Percentiles rank a stretch among this genome's conserved stretches.
phyloP scores from a whole-genome alignment of 2,329 filamentous ascomycete genomes.

The Aureobasidium sp. region DNA sequence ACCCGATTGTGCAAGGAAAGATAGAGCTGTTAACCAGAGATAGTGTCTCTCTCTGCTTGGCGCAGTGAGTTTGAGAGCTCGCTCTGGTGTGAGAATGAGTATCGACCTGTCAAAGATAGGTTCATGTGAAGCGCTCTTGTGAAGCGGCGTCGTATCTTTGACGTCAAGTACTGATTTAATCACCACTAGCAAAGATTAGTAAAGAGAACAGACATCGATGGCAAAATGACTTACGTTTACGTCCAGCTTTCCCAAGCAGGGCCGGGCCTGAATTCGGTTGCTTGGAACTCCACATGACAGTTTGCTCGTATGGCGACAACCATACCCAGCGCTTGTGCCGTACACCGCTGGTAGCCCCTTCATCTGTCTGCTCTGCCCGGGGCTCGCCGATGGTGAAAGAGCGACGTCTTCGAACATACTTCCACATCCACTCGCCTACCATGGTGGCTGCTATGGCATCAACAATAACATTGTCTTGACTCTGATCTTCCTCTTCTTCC shows the following conservation, averaged over 20 bases:
- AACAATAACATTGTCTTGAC: constrained; percentile 58
- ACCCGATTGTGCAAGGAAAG: constrained; percentile 85
- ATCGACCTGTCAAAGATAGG: constrained; percentile 80
- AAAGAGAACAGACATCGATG: neutral
- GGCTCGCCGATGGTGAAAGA: constrained; percentile 72
- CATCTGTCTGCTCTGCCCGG: constrained; percentile 35
- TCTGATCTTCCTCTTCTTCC: constrained; percentile 9
- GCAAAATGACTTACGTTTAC: constrained; percentile 65
- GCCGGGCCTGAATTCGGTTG: constrained; percentile 83
- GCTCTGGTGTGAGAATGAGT: constrained; percentile 83
- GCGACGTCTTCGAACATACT: constrained; percentile 78
- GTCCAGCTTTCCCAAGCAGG: constrained; percentile 84
- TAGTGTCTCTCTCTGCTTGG: constrained; percentile 77
- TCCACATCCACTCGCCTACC: constrained; percentile 97
- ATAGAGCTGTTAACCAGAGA: constrained; percentile 87
- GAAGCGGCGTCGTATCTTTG: constrained; percentile 81
- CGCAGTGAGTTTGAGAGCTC: constrained; percentile 92
- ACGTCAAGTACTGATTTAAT: constrained; percentile 97
- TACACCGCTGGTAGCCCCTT: constrained; percentile 50
- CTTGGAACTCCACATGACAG: constrained; percentile 97
- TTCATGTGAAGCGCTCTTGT: constrained; percentile 52
- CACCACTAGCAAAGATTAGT: constrained; percentile 49
- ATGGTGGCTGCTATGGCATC: constrained; percentile 97
- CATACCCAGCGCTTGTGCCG: constrained; percentile 97
- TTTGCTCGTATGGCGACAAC: constrained; percentile 91